Evolutionary conservation across 2,329 filamentous ascomycete genomes (phyloP).

Genomic region (Xylaria sp.): DNA sequence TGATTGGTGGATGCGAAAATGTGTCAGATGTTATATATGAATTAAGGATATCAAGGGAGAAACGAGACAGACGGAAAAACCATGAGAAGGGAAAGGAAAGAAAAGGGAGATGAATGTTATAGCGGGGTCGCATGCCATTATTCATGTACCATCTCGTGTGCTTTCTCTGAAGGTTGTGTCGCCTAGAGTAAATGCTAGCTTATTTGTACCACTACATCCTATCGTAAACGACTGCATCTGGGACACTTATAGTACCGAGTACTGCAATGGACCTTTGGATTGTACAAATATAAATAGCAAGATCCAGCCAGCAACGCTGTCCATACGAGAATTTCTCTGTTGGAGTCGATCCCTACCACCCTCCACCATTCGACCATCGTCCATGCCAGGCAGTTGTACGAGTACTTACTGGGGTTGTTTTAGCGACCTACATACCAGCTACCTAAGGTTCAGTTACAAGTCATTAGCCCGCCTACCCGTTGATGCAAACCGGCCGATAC

Average conservation of each 20-base stretch:
- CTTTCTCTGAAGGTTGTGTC: background rate
- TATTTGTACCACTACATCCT: constrained; percentile 12
- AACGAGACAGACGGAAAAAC: background rate
- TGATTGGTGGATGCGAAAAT: constrained; percentile 1
- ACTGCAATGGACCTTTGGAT: constrained; percentile 11
- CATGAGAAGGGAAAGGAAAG: background rate
- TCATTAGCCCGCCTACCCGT: constrained; percentile 30
- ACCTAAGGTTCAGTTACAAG: constrained; percentile 15
- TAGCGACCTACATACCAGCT: background rate
- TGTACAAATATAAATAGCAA: constrained; percentile 19
- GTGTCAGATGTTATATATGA: constrained; percentile 2
- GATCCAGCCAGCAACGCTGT: constrained; percentile 13
- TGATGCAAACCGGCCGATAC: constrained; percentile 30
- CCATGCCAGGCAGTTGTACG: constrained; percentile 1
- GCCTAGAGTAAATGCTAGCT: background rate
- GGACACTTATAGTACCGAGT: constrained; percentile 6
- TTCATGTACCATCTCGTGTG: constrained; percentile 8
- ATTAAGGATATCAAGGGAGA: constrained; percentile 14
- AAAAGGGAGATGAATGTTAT: background rate
- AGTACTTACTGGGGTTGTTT: constrained; percentile 4
- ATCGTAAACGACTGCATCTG: constrained; percentile 16
- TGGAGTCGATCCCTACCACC: constrained; percentile 4
- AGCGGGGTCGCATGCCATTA: constrained; percentile 21
- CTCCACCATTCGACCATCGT: constrained; percentile 5
- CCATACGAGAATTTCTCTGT: background rate